Percentiles rank a stretch among this genome's conserved stretches.
Evolutionary conservation across 371 early-diverging fungal species (phyloP).

Genomic region (Mucor racemosus): DNA sequence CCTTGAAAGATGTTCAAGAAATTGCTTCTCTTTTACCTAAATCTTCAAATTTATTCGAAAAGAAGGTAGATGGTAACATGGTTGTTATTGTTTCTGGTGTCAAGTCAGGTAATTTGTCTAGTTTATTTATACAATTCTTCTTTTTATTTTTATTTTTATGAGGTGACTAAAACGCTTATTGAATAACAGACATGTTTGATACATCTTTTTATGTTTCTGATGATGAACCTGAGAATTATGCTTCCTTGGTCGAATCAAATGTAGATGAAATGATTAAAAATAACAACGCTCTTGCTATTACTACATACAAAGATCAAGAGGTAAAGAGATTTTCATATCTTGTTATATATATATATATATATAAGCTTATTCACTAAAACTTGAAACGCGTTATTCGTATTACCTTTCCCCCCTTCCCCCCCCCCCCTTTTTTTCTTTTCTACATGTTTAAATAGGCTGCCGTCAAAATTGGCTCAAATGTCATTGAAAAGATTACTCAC

Average conservation of each 20-base stretch:
- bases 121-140: neutral
- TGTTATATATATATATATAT: no score
- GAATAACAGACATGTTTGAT: slow-evolving; percentile 15
- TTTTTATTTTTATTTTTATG: neutral
- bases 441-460: neutral
- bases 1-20: slow-evolving; percentile 1
- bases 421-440: no score
- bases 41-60: slow-evolving; percentile 20
- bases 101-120: neutral
- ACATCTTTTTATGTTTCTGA: slow-evolving; percentile 44
- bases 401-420: neutral
- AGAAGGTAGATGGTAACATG: slow-evolving; percentile 28
- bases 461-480: neutral
- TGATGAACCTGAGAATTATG: slow-evolving; percentile 36
- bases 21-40: slow-evolving; percentile 11
- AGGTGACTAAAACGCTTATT: slow-evolving; percentile 22
- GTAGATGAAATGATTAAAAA: slow-evolving; percentile 22
- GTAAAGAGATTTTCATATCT: neutral
- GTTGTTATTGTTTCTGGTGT: slow-evolving; percentile 30
- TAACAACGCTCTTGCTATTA: slow-evolving; percentile 16
- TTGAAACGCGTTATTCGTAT: slow-evolving; percentile 10
- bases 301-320: slow-evolving; percentile 15
- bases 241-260: slow-evolving; percentile 31
- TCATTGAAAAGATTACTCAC: neutral
- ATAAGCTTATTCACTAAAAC: neutral